These are phyloP conservation scores for Solanum lycopersicoides DNA, from an alignment of 257 asterid genomes.

Conservation along the genomic window DNA sequence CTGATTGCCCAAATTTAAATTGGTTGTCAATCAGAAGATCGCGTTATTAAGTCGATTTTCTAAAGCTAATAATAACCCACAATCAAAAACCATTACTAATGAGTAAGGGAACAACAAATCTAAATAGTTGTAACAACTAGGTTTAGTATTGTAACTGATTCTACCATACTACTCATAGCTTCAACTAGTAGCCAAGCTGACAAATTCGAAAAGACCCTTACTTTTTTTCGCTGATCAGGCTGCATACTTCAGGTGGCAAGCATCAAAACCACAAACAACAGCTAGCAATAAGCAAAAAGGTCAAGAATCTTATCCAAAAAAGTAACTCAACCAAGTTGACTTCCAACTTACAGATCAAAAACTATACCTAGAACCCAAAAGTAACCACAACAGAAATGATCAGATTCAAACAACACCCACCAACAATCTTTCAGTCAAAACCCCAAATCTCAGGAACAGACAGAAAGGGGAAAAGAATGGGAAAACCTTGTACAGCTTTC, in stretches of 20 bases:
- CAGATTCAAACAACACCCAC: conserved; percentile 20
- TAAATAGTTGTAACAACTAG: background rate
- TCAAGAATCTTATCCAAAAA: conserved; percentile 19
- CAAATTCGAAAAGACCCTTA: conserved; percentile 2
- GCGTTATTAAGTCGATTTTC: background rate
- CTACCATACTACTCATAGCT: background rate
- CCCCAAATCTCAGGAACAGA: background rate
- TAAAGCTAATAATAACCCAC: background rate
- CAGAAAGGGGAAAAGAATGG: background rate
- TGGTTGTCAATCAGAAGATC: background rate
- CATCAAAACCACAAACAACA: conserved; percentile 28
- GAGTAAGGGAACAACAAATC: background rate
- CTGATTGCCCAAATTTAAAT: background rate
- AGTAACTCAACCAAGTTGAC: conserved; percentile 9
- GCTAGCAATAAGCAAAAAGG: conserved; percentile 1
- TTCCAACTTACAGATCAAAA: conserved; percentile 10
- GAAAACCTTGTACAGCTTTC: conserved; percentile 18
- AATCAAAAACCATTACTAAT: background rate
- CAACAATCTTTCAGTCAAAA: conserved; percentile 15
- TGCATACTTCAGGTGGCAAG: conserved; percentile 55
- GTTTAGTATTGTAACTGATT: background rate
- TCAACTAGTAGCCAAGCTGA: background rate
- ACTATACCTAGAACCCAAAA: background rate
- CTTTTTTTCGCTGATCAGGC: conserved; percentile 80
- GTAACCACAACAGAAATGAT: background rate